phyloP scores from a whole-genome alignment of 805 yeast species.

The Zygosaccharomyces lentus region DNA sequence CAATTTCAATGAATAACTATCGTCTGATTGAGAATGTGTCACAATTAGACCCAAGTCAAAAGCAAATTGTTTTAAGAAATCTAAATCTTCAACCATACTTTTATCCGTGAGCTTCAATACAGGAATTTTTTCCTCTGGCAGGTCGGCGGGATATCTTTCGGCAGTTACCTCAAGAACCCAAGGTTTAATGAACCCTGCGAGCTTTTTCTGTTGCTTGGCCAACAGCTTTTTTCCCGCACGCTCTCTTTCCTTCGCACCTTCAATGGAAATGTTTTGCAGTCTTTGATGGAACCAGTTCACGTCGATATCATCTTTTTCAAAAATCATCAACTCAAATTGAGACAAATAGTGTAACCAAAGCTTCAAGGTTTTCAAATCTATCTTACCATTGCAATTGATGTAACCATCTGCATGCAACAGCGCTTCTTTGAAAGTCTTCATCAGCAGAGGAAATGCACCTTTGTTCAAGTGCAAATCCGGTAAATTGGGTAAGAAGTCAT shows the following conservation, averaged over 20 bases:
- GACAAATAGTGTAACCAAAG: constrained; percentile 74
- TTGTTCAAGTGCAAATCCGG: constrained; percentile 91
- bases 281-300: constrained; percentile 88
- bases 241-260: constrained; percentile 66
- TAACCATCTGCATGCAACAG: constrained; percentile 75
- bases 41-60: constrained; percentile 63
- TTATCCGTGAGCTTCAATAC: constrained; percentile 41
- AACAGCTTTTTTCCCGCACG: constrained; percentile 61
- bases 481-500: constrained; percentile 94
- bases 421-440: constrained; percentile 82
- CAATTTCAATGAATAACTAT: constrained; percentile 53
- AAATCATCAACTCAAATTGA: constrained; percentile 77
- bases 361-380: constrained; percentile 67
- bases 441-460: constrained; percentile 92
- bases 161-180: constrained; percentile 41
- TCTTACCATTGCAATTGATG: constrained; percentile 74
- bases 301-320: constrained; percentile 78
- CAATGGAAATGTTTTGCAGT: constrained; percentile 69
- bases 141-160: constrained; percentile 31
- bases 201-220: constrained; percentile 67
- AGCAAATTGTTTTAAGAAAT: constrained; percentile 60
- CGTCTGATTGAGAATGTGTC: constrained; percentile 56
- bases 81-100: constrained; percentile 41
- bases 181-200: constrained; percentile 54
- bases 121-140: constrained; percentile 47